Conservation (phyloP, 176 grass and related monocot species). For the Musa schizocarpa region DNA sequence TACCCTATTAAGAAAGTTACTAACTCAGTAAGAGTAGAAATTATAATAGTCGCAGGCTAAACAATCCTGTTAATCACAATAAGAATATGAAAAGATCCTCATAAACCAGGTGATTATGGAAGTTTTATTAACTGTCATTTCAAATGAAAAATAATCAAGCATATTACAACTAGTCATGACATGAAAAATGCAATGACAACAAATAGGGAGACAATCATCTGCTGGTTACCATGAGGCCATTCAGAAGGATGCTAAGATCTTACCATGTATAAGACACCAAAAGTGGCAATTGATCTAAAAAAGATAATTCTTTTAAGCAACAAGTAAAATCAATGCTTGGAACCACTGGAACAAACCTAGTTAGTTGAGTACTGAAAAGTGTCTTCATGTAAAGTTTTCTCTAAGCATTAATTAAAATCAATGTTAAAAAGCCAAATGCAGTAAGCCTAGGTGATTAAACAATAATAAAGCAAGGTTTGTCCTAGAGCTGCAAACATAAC, state of each 20-base stretch:
- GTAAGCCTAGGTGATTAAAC: too few relatives aligned
- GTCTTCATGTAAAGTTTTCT: too few relatives aligned
- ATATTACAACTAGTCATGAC: neutral
- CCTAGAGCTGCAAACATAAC: too few relatives aligned
- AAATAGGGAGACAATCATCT: neutral
- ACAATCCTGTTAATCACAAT: neutral
- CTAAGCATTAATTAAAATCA: neutral
- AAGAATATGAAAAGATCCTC: too few relatives aligned
- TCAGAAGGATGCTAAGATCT: neutral
- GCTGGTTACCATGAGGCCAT: neutral
- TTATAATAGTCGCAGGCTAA: neutral
- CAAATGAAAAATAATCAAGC: too few relatives aligned
- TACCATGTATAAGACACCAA: neutral
- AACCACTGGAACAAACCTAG: neutral
- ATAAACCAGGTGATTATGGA: too few relatives aligned
- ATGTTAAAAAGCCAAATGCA: neutral
- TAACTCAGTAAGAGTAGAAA: neutral
- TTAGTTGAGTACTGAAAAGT: too few relatives aligned
- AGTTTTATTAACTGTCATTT: too few relatives aligned
- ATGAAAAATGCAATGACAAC: neutral
- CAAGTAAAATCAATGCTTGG: neutral
- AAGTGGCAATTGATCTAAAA: neutral
- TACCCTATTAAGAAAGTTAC: conserved; percentile 25
- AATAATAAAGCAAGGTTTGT: too few relatives aligned
- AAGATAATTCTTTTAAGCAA: neutral